These are phyloP conservation scores for Ogataea dorogensis DNA, from an alignment of 805 yeast genomes.

Conservation along the genomic window DNA sequence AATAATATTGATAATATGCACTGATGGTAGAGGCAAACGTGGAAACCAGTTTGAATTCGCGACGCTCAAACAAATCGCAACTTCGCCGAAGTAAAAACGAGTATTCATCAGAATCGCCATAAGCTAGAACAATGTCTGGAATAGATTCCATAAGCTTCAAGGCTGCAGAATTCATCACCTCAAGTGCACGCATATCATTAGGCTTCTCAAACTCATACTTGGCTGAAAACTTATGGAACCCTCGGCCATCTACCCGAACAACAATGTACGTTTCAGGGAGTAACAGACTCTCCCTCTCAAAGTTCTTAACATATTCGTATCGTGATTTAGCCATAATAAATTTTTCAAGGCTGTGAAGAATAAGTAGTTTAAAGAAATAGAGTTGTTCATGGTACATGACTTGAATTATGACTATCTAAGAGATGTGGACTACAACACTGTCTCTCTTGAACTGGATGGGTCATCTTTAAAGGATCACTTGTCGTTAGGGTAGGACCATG, in stretches of 20 bases:
- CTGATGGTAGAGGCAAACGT: conserved; percentile 82
- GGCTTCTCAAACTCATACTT: conserved; percentile 81
- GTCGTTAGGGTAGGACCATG: no score
- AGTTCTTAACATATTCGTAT: conserved; percentile 80
- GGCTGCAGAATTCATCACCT: conserved; percentile 83
- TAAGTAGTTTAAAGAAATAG: not conserved
- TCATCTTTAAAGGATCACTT: no score
- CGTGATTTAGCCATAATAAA: conserved; percentile 73
- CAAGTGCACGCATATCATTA: conserved; percentile 74
- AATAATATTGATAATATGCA: conserved; percentile 65
- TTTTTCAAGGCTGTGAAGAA: conserved; percentile 6
- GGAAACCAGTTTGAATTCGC: conserved; percentile 78
- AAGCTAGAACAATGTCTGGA: conserved; percentile 76
- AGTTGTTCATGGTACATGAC: no score
- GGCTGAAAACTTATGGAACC: conserved; percentile 83
- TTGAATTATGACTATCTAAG: no score
- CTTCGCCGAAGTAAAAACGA: conserved; percentile 68
- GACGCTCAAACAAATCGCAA: conserved; percentile 73
- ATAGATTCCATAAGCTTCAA: conserved; percentile 56
- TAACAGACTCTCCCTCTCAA: conserved; percentile 70
- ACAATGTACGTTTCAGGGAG: conserved; percentile 82
- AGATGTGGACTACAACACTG: no score
- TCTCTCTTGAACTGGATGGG: no score
- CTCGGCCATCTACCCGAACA: conserved; percentile 88
- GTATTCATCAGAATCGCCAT: conserved; percentile 95